phyloP scores from a whole-genome alignment of 352 stramenopile species.

The Pythium aphanidermatum region DNA sequence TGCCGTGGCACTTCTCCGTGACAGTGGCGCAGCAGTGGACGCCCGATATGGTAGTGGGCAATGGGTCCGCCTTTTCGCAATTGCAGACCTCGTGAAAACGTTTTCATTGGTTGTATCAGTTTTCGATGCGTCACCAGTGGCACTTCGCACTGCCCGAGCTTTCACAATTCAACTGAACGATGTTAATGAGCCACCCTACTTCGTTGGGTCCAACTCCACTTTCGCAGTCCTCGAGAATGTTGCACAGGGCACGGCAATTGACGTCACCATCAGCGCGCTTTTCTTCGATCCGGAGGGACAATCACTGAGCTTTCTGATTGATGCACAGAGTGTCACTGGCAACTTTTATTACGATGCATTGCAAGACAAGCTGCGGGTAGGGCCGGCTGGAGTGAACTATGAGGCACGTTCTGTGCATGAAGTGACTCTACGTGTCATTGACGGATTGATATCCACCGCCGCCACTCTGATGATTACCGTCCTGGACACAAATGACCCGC shows the following conservation, averaged over 20 bases:
- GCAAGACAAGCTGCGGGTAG: constrained; percentile 28
- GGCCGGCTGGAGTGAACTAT: constrained; percentile 26
- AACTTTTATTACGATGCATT: constrained; percentile 44
- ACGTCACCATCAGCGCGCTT: constrained; percentile 1
- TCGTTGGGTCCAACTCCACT: background rate
- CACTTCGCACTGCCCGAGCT: constrained; percentile 11
- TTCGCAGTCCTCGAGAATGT: constrained; percentile 16
- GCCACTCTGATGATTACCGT: constrained; percentile 10
- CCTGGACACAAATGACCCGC: constrained; percentile 22
- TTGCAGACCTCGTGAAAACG: constrained; percentile 28
- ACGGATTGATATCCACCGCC: constrained; percentile 6
- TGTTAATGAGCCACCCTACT: constrained; percentile 19
- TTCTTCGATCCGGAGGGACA: constrained; percentile 21
- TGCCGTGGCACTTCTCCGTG: constrained; percentile 7
- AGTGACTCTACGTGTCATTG: constrained; percentile 13
- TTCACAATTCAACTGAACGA: constrained; percentile 14
- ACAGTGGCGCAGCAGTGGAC: constrained; percentile 19
- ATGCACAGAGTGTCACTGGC: constrained; percentile 25
- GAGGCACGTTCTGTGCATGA: constrained; percentile 17
- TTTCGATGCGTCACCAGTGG: constrained; percentile 28
- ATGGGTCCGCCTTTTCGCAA: constrained; percentile 32
- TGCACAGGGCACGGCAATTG: constrained; percentile 2
- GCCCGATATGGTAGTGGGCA: constrained; percentile 18
- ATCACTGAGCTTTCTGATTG: constrained; percentile 16
- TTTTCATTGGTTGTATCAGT: constrained; percentile 28